Percentiles rank a stretch among this genome's conserved stretches.
phyloP scores from a whole-genome alignment of 306 rosid species.

The Boehmeria nivea region DNA sequence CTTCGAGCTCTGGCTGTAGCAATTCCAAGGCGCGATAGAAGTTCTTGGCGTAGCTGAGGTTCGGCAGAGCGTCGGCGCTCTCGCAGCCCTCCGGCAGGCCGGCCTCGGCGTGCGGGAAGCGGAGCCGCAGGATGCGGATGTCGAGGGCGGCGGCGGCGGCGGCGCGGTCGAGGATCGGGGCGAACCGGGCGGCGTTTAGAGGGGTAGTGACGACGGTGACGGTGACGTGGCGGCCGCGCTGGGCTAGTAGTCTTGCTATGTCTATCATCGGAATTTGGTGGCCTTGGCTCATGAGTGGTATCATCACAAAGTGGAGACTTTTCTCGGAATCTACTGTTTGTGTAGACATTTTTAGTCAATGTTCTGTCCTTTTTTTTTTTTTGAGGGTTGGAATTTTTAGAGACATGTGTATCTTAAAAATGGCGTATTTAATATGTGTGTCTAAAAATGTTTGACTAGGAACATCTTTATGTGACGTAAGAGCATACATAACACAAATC shows the following conservation, averaged over 20 bases:
- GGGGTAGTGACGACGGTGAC: slow-evolving; percentile 19
- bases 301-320: slow-evolving; percentile 24
- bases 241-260: slow-evolving; percentile 25
- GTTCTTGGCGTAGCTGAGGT: not conserved
- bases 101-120: not conserved
- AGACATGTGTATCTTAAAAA: too few relatives aligned
- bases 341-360: slow-evolving; percentile 2
- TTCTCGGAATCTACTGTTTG: not conserved
- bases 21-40: not conserved
- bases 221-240: not conserved
- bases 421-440: too few relatives aligned
- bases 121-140: not conserved
- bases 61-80: slow-evolving; percentile 8
- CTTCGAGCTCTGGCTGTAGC: slow-evolving; percentile 20
- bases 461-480: too few relatives aligned
- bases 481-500: too few relatives aligned
- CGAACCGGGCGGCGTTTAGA: slow-evolving; percentile 8
- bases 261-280: slow-evolving; percentile 28
- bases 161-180: not conserved
- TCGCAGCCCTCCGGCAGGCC: slow-evolving; percentile 28
- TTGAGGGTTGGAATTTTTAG: not conserved
- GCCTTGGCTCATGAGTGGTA: slow-evolving; percentile 21
- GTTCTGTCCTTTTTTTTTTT: too few relatives aligned
- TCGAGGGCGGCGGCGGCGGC: not conserved
- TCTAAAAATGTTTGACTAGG: too few relatives aligned